These are phyloP conservation scores for Eustoma russellianum DNA, from an alignment of 257 asterid species.

Conservation along the genomic window DNA sequence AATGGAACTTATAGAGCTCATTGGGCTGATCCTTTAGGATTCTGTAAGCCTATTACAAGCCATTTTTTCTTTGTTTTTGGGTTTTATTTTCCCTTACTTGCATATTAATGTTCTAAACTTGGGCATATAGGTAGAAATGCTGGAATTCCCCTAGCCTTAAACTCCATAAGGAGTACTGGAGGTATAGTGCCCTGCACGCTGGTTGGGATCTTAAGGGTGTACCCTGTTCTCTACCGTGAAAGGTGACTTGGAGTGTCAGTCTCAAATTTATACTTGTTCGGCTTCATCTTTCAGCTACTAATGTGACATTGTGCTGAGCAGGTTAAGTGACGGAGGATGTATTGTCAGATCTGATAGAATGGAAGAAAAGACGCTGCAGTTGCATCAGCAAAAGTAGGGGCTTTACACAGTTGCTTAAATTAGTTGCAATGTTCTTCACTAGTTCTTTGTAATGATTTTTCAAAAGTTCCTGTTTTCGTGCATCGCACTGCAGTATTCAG, in stretches of 20 bases:
- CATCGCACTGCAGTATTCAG: not conserved
- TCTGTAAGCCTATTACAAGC: conserved; percentile 48
- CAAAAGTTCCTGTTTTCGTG: not conserved
- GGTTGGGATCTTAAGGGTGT: conserved; percentile 70
- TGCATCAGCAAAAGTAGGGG: conserved; percentile 54
- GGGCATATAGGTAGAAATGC: conserved; percentile 50
- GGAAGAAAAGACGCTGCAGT: conserved; percentile 54
- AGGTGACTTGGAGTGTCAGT: conserved; percentile 40
- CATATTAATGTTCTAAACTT: conserved; percentile 14
- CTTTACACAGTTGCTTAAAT: not conserved
- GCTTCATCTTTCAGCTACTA: conserved; percentile 16
- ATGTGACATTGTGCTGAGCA: conserved; percentile 21
- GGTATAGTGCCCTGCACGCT: conserved; percentile 82
- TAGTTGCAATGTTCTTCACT: conserved; percentile 3
- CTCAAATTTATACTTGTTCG: not conserved
- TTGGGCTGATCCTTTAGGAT: conserved; percentile 94
- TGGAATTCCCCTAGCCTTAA: conserved; percentile 67
- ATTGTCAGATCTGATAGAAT: conserved; percentile 69
- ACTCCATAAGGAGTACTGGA: conserved; percentile 77
- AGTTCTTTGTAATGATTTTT: not conserved
- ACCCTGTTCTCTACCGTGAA: conserved; percentile 82
- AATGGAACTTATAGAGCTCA: conserved; percentile 95
- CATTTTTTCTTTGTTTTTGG: conserved; percentile 9
- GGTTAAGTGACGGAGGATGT: conserved; percentile 57
- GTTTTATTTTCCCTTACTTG: conserved; percentile 15